These are phyloP conservation scores for Kingdonia uniflora DNA, from an alignment of 164 flowering plant species.

Conservation along the genomic window DNA sequence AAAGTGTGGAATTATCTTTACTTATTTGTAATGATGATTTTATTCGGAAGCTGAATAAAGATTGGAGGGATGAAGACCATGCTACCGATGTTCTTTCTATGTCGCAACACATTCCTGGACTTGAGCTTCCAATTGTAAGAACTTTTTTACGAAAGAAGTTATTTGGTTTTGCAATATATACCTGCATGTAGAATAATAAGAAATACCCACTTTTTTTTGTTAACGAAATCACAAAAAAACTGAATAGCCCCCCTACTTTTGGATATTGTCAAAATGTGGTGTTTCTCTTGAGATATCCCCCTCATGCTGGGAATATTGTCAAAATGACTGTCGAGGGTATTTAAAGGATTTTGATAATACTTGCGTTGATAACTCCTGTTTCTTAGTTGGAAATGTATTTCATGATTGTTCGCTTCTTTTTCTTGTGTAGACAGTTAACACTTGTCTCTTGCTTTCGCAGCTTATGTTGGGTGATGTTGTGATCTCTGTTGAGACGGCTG, in stretches of 20 bases:
- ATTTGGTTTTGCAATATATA: too few species aligned
- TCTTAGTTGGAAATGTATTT: neutral
- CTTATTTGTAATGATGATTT: constrained; percentile 91
- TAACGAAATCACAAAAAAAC: too few species aligned
- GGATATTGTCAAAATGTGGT: too few species aligned
- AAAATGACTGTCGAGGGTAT: too few species aligned
- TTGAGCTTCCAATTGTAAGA: constrained; percentile 81
- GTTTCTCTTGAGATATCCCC: too few species aligned
- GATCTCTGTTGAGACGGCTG: constrained; percentile 92
- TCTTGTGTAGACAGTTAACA: constrained; percentile 2
- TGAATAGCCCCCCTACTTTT: too few species aligned
- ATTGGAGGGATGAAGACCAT: constrained; percentile 94
- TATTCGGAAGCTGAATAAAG: constrained; percentile 75
- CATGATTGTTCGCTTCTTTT: neutral
- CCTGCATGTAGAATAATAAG: too few species aligned
- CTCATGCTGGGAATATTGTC: too few species aligned
- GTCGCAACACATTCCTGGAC: constrained; percentile 84
- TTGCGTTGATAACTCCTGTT: too few species aligned
- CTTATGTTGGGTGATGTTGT: constrained; percentile 96
- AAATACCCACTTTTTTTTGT: too few species aligned
- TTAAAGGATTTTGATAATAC: too few species aligned
- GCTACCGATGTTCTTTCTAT: constrained; percentile 98
- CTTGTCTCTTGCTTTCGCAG: constrained; percentile 30
- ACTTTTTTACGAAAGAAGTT: neutral
- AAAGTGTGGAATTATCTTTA: constrained; percentile 72